Evolutionary conservation across 768 basidiomycete genomes (phyloP).

Genomic region (Mycena alexandri): DNA sequence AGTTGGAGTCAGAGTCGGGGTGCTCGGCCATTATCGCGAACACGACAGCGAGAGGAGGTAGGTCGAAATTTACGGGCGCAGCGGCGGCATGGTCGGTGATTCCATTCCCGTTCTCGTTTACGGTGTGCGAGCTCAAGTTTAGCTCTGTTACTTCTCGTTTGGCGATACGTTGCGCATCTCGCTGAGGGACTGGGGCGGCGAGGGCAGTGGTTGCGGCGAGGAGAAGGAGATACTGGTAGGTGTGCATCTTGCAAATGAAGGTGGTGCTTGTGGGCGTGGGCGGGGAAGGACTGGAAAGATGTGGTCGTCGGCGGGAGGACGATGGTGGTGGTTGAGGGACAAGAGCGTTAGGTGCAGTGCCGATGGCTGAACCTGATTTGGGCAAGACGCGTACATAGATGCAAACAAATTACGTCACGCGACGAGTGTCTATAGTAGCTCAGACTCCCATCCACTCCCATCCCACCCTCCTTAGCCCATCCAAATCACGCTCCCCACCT

Average conservation of each 20-base stretch:
- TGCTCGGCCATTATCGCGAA: conserved; percentile 29
- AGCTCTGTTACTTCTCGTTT: conserved; percentile 4
- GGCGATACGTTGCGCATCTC: not conserved
- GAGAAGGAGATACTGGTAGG: conserved; percentile 7
- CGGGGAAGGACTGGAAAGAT: not conserved
- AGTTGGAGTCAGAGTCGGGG: conserved; percentile 6
- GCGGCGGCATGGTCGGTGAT: conserved; percentile 11
- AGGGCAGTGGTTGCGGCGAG: conserved; percentile 26
- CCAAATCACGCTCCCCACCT: conserved; percentile 39
- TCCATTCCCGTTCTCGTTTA: not conserved
- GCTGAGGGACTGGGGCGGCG: conserved; percentile 26
- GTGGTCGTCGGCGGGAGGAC: no score
- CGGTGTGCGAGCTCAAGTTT: conserved; percentile 24
- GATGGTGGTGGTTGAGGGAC: no score
- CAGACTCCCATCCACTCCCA: conserved; percentile 38
- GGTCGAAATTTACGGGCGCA: not conserved
- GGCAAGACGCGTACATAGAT: no score
- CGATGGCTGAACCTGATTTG: no score
- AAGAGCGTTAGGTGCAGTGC: no score
- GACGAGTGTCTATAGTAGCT: no score
- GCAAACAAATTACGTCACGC: no score
- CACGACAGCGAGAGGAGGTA: conserved; percentile 29
- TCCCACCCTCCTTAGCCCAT: conserved; percentile 39
- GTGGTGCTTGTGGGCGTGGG: conserved; percentile 32
- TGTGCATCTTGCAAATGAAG: conserved; percentile 33